These are phyloP conservation scores for Mortierella sp. DNA, from an alignment of 371 early-diverging fungal genomes.

Conservation along the genomic window DNA sequence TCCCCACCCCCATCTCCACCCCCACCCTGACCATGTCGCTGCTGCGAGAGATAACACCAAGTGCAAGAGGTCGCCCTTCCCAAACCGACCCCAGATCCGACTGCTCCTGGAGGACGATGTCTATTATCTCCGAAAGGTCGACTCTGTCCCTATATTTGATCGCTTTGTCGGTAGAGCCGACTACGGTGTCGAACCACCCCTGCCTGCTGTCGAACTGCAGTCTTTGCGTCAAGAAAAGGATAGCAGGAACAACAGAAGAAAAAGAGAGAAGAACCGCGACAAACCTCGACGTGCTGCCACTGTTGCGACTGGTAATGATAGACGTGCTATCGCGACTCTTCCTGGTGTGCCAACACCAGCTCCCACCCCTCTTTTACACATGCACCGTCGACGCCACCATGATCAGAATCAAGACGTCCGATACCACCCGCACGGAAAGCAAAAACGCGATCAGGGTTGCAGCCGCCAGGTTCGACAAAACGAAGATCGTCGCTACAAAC, in stretches of 20 bases:
- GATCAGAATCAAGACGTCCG: neutral
- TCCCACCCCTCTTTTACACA: neutral
- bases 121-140: neutral
- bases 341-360: neutral
- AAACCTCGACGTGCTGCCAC: neutral
- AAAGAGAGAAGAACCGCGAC: neutral
- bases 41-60: neutral
- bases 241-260: neutral
- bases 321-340: neutral
- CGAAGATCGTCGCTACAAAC: neutral
- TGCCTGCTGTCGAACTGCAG: neutral
- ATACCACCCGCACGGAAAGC: neutral
- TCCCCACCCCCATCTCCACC: no score
- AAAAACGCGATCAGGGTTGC: neutral
- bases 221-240: neutral
- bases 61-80: neutral
- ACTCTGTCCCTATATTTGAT: neutral
- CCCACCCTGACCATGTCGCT: no score
- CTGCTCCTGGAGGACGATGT: neutral
- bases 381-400: neutral
- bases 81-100: neutral
- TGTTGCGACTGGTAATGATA: neutral
- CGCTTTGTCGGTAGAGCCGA: neutral
- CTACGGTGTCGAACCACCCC: neutral
- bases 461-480: neutral